Conservation (phyloP, 2,329 filamentous ascomycete species). For the Beauveria rudraprayagi region DNA sequence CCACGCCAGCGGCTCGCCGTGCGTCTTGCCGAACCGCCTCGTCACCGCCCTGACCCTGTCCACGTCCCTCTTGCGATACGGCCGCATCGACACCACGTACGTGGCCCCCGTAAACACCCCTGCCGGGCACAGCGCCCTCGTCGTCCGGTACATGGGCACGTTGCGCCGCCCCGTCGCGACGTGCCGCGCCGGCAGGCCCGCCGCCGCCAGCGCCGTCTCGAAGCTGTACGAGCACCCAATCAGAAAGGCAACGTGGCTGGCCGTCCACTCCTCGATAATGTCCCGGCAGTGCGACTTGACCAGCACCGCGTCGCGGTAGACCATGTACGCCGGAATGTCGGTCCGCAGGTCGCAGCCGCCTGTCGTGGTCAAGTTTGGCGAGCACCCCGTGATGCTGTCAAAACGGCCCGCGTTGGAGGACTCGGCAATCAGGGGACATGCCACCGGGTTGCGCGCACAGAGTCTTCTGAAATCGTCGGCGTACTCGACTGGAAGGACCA, state of each 20-base stretch:
- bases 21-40: conserved; percentile 44
- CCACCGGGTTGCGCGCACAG: conserved; percentile 53
- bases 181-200: conserved; percentile 46
- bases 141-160: conserved; percentile 55
- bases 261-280: conserved; percentile 44
- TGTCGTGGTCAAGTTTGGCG: conserved; percentile 24
- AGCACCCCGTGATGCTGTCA: conserved; percentile 26
- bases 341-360: conserved; percentile 48
- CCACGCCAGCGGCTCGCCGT: conserved; percentile 59
- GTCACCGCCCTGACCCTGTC: conserved; percentile 47
- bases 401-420: conserved; percentile 36
- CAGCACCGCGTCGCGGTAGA: conserved; percentile 44
- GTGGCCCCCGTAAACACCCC: conserved; percentile 48
- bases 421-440: conserved; percentile 52
- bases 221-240: conserved; percentile 60
- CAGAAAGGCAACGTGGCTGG: conserved; percentile 52
- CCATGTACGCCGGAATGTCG: conserved; percentile 50
- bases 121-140: conserved; percentile 45
- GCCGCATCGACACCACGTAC: conserved; percentile 57
- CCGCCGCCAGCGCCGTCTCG: conserved; percentile 44
- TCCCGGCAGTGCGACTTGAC: conserved; percentile 30
- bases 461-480: conserved; percentile 50
- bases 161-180: conserved; percentile 34
- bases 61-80: conserved; percentile 43
- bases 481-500: conserved; percentile 49